phyloP scores from a whole-genome alignment of 805 yeast genomes.

The Candida verbasci region DNA sequence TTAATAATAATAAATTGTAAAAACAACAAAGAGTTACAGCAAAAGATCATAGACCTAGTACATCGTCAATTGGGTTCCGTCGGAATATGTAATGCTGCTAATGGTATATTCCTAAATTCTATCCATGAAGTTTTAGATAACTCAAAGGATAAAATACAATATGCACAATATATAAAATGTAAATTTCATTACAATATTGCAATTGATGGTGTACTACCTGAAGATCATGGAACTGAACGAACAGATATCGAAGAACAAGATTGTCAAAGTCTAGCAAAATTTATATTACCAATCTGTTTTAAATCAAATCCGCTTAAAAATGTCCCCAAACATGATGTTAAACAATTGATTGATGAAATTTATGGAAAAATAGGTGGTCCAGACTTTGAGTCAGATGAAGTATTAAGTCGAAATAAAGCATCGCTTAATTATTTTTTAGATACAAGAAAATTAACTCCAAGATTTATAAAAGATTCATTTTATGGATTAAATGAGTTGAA shows the following conservation, averaged over 20 bases:
- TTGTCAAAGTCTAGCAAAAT: slow-evolving; percentile 38
- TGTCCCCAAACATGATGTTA: slow-evolving; percentile 66
- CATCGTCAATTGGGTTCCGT: slow-evolving; percentile 74
- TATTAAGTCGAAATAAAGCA: slow-evolving; percentile 43
- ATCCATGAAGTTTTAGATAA: slow-evolving; percentile 51
- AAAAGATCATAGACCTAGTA: slow-evolving; percentile 50
- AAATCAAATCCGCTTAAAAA: slow-evolving; percentile 56
- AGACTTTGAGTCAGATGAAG: slow-evolving; percentile 35
- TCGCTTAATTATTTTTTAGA: slow-evolving; percentile 45
- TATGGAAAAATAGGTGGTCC: slow-evolving; percentile 72
- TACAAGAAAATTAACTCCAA: slow-evolving; percentile 37
- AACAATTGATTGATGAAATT: slow-evolving; percentile 64
- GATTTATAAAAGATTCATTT: slow-evolving; percentile 46
- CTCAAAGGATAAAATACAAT: slow-evolving; percentile 49
- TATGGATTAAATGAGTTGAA: slow-evolving; percentile 41
- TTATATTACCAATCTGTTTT: slow-evolving; percentile 52
- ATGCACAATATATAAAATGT: slow-evolving; percentile 77
- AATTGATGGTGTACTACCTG: slow-evolving; percentile 56
- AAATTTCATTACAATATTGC: slow-evolving; percentile 65
- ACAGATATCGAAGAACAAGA: slow-evolving; percentile 22
- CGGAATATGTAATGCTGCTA: slow-evolving; percentile 61
- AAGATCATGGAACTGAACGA: slow-evolving; percentile 53
- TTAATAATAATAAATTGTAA: slow-evolving; percentile 4
- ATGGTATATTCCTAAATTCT: slow-evolving; percentile 58
- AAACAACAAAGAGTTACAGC: slow-evolving; percentile 17